phyloP scores from a whole-genome alignment of 257 asterid genomes.

The Sherardia arvensis region DNA sequence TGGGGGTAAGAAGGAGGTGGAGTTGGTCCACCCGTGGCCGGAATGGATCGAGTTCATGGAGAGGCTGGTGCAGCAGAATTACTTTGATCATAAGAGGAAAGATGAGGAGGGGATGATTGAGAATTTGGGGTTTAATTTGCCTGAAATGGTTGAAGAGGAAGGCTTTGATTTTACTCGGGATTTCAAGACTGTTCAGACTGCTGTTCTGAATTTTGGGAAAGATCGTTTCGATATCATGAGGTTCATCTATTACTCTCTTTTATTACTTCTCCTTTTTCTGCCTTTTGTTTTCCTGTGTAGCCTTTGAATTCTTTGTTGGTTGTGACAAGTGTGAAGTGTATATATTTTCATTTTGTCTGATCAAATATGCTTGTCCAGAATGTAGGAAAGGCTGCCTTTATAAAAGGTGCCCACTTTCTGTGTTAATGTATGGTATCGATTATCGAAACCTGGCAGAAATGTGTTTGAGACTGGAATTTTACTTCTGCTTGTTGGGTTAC shows the following conservation, averaged over 20 bases:
- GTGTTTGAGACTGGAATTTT: background rate
- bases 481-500: background rate
- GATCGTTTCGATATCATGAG: constrained; percentile 82
- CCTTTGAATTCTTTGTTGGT: background rate
- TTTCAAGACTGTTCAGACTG: constrained; percentile 71
- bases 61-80: constrained; percentile 87
- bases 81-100: constrained; percentile 82
- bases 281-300: background rate
- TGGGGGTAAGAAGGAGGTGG: constrained; percentile 44
- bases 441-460: background rate
- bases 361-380: background rate
- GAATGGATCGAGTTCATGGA: constrained; percentile 95
- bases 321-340: background rate
- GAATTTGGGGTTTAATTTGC: constrained; percentile 49
- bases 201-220: constrained; percentile 63
- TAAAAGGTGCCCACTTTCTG: background rate
- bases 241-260: constrained; percentile 26
- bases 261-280: background rate
- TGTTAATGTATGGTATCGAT: background rate
- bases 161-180: constrained; percentile 58
- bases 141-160: constrained; percentile 36
- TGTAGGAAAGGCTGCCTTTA: background rate
- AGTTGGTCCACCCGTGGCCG: constrained; percentile 86
- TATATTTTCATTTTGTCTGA: background rate
- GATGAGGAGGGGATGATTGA: constrained; percentile 85